phyloP scores from a whole-genome alignment of 148 eudicot species.

The Rheum nobile region DNA sequence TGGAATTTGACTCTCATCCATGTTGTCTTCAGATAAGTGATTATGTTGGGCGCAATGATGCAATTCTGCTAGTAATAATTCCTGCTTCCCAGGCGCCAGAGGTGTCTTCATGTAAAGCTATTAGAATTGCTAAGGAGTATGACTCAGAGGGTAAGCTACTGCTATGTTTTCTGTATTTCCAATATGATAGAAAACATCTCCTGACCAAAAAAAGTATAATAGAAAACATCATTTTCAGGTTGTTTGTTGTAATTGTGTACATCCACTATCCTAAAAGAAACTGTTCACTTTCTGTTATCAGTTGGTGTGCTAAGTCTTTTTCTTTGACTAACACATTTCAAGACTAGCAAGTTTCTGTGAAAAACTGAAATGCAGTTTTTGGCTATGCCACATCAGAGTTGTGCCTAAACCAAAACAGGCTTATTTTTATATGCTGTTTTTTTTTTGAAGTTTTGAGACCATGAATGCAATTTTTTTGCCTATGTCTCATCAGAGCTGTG shows the following conservation, averaged over 20 bases:
- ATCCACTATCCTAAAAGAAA: background rate
- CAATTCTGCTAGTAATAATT: slow-evolving; percentile 79
- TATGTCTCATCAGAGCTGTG: background rate
- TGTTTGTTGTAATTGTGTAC: background rate
- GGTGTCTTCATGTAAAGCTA: slow-evolving; percentile 66
- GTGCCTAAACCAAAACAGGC: background rate
- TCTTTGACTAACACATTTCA: background rate
- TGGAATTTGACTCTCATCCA: slow-evolving; percentile 18
- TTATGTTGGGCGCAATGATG: slow-evolving; percentile 83
- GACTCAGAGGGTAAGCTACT: slow-evolving; percentile 68
- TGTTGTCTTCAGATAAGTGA: slow-evolving; percentile 42
- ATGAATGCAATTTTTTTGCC: background rate
- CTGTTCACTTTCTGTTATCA: background rate
- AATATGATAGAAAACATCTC: background rate
- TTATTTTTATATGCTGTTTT: background rate
- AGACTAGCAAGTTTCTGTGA: background rate
- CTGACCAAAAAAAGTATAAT: background rate
- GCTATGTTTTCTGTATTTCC: slow-evolving; percentile 1
- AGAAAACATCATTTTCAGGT: background rate
- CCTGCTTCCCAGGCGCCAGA: slow-evolving; percentile 92
- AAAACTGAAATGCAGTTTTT: background rate
- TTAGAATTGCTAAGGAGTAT: slow-evolving; percentile 85
- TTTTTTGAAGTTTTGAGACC: background rate
- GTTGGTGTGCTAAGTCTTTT: background rate
- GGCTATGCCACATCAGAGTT: background rate